These are phyloP conservation scores for Cladosporium sp. DNA, from an alignment of 2,329 filamentous ascomycete species.

Conservation along the genomic window DNA sequence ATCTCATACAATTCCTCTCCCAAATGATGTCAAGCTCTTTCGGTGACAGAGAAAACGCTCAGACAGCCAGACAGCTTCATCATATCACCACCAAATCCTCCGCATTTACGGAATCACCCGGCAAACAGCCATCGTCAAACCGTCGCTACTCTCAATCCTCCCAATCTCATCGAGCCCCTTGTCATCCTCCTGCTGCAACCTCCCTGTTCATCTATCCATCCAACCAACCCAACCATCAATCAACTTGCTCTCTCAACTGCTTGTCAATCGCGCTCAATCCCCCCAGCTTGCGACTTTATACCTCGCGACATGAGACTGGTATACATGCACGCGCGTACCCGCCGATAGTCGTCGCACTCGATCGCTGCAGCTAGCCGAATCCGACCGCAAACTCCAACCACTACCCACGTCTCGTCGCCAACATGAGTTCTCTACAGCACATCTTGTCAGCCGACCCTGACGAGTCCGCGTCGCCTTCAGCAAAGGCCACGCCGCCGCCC, in stretches of 20 bases:
- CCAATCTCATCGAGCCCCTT: no score
- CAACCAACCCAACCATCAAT: no score
- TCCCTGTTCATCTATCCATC: no score
- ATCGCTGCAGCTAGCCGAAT: conserved; percentile 1
- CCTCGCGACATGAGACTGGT: conserved; percentile 6
- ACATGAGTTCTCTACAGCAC: conserved; percentile 21
- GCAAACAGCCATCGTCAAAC: no score
- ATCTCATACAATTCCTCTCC: no score
- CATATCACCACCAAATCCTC: no score
- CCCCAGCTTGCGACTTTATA: not conserved
- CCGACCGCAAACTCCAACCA: not conserved
- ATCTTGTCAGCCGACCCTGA: conserved; percentile 25
- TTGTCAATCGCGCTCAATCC: not conserved
- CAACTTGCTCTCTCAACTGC: not conserved
- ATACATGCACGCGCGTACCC: not conserved
- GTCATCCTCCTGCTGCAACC: no score
- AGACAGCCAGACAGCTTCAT: no score
- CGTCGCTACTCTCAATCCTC: no score
- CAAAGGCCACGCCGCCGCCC: conserved; percentile 1
- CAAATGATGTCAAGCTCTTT: no score
- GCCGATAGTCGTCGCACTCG: conserved; percentile 6
- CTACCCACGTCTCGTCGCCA: not conserved
- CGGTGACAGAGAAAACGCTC: no score
- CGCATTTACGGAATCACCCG: no score
- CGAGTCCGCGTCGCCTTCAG: conserved; percentile 5